Evolutionary conservation across 2,329 filamentous ascomycete genomes (phyloP).

Genomic region (Trichoderma sp.): DNA sequence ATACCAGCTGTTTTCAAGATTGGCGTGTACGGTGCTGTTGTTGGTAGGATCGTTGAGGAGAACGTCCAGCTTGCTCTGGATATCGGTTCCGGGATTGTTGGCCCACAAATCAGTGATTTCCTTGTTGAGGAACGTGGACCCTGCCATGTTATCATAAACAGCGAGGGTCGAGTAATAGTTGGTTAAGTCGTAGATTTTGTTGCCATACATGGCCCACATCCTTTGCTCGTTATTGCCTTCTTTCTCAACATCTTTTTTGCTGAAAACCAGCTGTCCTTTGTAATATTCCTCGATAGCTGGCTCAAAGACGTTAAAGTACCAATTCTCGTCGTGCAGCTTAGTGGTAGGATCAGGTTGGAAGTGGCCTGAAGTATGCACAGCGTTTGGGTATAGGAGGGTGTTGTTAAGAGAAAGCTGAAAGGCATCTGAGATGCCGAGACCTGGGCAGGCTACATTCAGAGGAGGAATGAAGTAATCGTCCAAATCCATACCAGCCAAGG

Average conservation of each 20-base stretch:
- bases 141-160: constrained; percentile 54
- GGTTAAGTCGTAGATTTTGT: constrained; percentile 83
- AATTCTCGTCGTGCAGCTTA: constrained; percentile 64
- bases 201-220: constrained; percentile 78
- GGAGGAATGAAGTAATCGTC: constrained; percentile 86
- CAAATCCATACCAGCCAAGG: constrained; percentile 76
- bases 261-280: constrained; percentile 82
- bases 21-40: constrained; percentile 55
- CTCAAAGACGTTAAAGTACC: constrained; percentile 77
- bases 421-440: constrained; percentile 65
- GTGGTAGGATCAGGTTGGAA: constrained; percentile 60
- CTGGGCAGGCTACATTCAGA: constrained; percentile 72
- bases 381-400: constrained; percentile 59
- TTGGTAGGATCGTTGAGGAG: constrained; percentile 52
- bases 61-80: constrained; percentile 67
- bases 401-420: constrained; percentile 66
- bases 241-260: constrained; percentile 58
- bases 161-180: constrained; percentile 84
- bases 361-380: constrained; percentile 72
- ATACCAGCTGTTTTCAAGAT: constrained; percentile 68
- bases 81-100: constrained; percentile 77
- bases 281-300: constrained; percentile 84
- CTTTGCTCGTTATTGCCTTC: constrained; percentile 71
- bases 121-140: constrained; percentile 73
- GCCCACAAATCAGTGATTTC: constrained; percentile 70